Percentiles rank a stretch among this genome's conserved stretches.
phyloP scores from a whole-genome alignment of 192 early-diverging fungal genomes.

The Coemansia reversa region DNA sequence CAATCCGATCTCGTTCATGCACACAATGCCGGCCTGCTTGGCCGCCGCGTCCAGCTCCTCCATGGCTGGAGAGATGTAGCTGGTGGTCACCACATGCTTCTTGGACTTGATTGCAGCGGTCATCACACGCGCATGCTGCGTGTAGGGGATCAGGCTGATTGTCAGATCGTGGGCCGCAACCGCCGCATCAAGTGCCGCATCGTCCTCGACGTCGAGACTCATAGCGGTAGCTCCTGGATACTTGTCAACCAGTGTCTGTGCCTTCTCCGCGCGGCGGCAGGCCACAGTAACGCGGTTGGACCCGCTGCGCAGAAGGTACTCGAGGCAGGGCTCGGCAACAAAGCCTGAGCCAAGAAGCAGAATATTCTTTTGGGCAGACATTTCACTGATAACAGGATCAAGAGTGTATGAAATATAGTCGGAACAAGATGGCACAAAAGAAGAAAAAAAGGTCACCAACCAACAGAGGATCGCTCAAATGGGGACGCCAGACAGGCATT shows the following conservation, averaged over 20 bases:
- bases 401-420: not conserved
- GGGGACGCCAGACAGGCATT: not conserved
- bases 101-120: conserved; percentile 86
- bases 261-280: conserved; percentile 73
- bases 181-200: conserved; percentile 66
- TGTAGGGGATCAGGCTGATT: conserved; percentile 91
- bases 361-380: conserved; percentile 64
- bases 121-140: conserved; percentile 85
- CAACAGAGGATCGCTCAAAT: not conserved
- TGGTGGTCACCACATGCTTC: conserved; percentile 95
- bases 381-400: conserved; percentile 1
- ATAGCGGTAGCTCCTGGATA: conserved; percentile 63
- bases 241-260: conserved; percentile 64
- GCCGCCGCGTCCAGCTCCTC: conserved; percentile 81
- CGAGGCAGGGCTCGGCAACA: conserved; percentile 92
- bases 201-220: conserved; percentile 79
- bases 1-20: conserved; percentile 98
- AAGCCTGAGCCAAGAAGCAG: conserved; percentile 96
- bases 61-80: conserved; percentile 96
- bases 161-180: conserved; percentile 86
- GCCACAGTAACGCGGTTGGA: conserved; percentile 92
- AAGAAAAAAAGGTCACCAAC: conserved; percentile 8
- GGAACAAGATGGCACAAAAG: not conserved
- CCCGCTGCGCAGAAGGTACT: conserved; percentile 85
- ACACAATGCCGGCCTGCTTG: conserved; percentile 80